These are phyloP conservation scores for Fraxinus dipetala DNA, from an alignment of 305 asterid species.

Conservation along the genomic window DNA sequence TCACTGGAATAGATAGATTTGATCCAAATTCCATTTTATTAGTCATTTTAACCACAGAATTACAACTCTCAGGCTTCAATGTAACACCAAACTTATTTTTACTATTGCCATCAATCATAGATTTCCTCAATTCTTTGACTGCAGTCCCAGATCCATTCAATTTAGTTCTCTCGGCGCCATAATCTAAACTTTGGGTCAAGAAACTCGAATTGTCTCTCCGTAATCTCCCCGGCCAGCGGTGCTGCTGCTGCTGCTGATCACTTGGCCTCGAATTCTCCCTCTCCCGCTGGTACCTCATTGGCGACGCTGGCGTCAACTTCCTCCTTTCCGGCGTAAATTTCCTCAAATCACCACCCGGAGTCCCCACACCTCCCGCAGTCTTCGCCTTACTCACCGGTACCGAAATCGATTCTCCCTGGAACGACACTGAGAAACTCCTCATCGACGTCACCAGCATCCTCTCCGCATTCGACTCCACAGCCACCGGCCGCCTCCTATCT, in stretches of 20 bases:
- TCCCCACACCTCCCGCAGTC: constrained; percentile 26
- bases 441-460: constrained; percentile 56
- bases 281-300: constrained; percentile 47
- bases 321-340: constrained; percentile 70
- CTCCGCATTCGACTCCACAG: constrained; percentile 46
- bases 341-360: constrained; percentile 35
- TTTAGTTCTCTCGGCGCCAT: constrained; percentile 42
- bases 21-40: constrained; percentile 18
- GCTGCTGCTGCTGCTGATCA: constrained; percentile 47
- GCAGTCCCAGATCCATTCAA: constrained; percentile 47
- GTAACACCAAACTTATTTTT: constrained; percentile 30
- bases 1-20: constrained; percentile 30
- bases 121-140: constrained; percentile 37
- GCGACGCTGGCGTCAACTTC: constrained; percentile 51
- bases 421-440: constrained; percentile 73
- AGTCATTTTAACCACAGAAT: constrained; percentile 28
- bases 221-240: constrained; percentile 79
- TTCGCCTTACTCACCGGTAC: constrained; percentile 53
- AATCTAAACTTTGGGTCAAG: constrained; percentile 66
- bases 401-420: constrained; percentile 74
- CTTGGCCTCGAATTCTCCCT: constrained; percentile 49
- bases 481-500: constrained; percentile 57
- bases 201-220: constrained; percentile 53
- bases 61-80: constrained; percentile 29
- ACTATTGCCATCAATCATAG: constrained; percentile 33